phyloP scores from a whole-genome alignment of 2,329 filamentous ascomycete genomes.

The Fusarium oligoseptatum region DNA sequence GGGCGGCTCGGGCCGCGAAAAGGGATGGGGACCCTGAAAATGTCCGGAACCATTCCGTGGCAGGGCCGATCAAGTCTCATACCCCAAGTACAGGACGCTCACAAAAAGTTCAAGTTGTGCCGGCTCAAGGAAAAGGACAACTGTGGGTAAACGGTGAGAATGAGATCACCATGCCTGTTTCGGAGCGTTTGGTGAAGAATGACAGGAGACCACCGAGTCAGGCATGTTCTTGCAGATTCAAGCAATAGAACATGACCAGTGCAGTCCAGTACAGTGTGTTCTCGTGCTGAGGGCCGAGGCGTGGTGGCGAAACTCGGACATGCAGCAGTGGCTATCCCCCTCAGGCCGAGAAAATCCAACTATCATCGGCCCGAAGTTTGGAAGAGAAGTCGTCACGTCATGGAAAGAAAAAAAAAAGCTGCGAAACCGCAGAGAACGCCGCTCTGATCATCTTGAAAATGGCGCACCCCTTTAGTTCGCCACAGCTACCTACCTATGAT shows the following conservation, averaged over 20 bases:
- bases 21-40: background rate
- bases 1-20: background rate
- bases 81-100: background rate
- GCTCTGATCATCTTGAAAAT: background rate
- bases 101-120: background rate
- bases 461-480: background rate
- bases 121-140: background rate
- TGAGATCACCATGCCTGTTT: background rate
- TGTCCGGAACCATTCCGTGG: background rate
- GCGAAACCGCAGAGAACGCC: background rate
- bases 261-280: background rate
- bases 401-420: background rate
- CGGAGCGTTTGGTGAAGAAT: background rate
- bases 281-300: background rate
- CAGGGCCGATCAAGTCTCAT: background rate
- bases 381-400: background rate
- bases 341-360: background rate
- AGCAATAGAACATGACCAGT: background rate
- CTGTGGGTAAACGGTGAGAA: background rate
- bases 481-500: background rate
- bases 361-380: background rate
- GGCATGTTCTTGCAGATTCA: background rate
- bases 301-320: background rate
- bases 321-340: background rate
- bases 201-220: background rate